Evolutionary conservation across 257 asterid species (phyloP).

Genomic region (Nicotiana obtusifolia): DNA sequence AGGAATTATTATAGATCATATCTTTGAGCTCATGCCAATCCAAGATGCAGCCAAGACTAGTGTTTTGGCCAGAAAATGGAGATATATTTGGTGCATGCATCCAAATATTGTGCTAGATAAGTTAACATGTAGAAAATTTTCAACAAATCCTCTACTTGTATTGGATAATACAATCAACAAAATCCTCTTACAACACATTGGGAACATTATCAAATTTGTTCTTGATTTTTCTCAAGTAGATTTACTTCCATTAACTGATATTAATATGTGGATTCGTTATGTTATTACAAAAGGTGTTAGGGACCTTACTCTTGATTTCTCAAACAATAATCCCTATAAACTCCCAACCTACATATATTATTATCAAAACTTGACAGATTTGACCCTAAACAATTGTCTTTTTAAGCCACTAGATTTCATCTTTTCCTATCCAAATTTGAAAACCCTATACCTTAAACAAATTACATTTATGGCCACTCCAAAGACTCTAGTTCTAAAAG

Average conservation of each 20-base stretch:
- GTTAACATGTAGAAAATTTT: background rate
- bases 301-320: slow-evolving; percentile 3
- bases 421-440: background rate
- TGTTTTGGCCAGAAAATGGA: slow-evolving; percentile 21
- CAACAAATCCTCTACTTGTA: background rate
- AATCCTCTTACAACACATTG: slow-evolving; percentile 2
- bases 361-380: background rate
- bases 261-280: background rate
- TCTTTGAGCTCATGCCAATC: slow-evolving; percentile 10
- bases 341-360: background rate
- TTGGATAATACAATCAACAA: background rate
- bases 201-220: slow-evolving; percentile 1
- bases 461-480: background rate
- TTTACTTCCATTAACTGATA: background rate
- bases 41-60: slow-evolving; percentile 25
- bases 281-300: background rate
- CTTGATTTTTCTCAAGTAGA: background rate
- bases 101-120: slow-evolving; percentile 8
- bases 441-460: background rate
- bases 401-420: background rate
- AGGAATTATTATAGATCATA: slow-evolving; percentile 2
- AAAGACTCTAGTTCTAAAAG: background rate
- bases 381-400: background rate
- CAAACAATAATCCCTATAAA: background rate
- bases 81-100: slow-evolving; percentile 12